Evolutionary conservation across 2,329 filamentous ascomycete genomes (phyloP), one percentile per base, ranked within the genome.

Genomic region (Pseudogymnoascus sp.): DNA sequence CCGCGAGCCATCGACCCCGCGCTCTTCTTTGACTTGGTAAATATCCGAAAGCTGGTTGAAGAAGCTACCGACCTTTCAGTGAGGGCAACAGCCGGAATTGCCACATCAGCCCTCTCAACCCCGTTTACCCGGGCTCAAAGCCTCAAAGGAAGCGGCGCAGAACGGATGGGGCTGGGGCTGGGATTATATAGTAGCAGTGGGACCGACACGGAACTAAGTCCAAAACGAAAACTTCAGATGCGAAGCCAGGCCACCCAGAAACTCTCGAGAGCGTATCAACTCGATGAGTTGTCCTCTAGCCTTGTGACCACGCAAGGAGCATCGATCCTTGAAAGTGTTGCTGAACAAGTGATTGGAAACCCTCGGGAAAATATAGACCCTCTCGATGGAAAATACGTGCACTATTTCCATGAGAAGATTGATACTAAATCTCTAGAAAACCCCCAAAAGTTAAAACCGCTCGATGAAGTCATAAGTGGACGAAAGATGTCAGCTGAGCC

Each of bases 351-450:
- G 33, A 75, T 94, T 64, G 84, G 89, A 71, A 33, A 26, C 4
- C 44, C 44, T 15, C 80, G 89, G 64, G 86, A 83, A 63, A 79
- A 84, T n/a, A 72, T 79, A 59, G 85, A 92, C 69, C 74, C 79
- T 44, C n/a, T 54, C 26, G 88, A 94, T 69, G 90, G 89, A 29
- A 88, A 87, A 73, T 94, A 94, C 71, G 90, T 94, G n/a, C 88
- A 94, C 71, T 94, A 93, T 75, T 95, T 95, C 73, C 89, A 93
- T 74, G 89, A 95, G 74, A 94, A 93, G 81, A 92, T 94, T 26
- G 88, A 89, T 1, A 88, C 85, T 40, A 78, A 87, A 41, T 85
- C 88, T 71, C 77, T 94, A 71, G 87, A 85, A 36, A 84, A 90
- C 68, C 86, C 82, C 67, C 92, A 89, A 7, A 86, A 83, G 64